A percentile compares a stretch with the other conserved stretches of the same genome.
These are phyloP conservation scores for Saturnispora hagleri DNA, from an alignment of 805 yeast genomes.

Conservation along the genomic window DNA sequence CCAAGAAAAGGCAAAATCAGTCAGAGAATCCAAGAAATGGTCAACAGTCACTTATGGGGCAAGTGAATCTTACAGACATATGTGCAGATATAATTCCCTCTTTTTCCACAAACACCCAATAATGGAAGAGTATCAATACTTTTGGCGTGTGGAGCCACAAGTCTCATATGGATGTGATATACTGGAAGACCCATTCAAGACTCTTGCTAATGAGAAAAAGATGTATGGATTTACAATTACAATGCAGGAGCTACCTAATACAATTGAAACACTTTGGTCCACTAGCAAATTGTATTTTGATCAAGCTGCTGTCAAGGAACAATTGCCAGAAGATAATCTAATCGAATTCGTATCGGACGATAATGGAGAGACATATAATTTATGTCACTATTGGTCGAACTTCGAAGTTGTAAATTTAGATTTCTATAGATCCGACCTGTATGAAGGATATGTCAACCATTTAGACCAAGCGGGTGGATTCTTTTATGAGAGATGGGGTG, in stretches of 20 bases:
- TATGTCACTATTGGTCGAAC: constrained; percentile 79
- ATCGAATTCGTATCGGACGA: constrained; percentile 55
- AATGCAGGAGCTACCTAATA: constrained; percentile 50
- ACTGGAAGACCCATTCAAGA: constrained; percentile 46
- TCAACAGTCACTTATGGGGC: constrained; percentile 47
- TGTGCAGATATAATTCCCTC: constrained; percentile 45
- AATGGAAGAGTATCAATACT: constrained; percentile 43
- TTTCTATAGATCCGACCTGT: constrained; percentile 49
- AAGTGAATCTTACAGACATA: constrained; percentile 62
- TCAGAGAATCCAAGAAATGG: constrained; percentile 28
- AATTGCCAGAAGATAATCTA: constrained; percentile 41
- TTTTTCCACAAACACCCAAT: constrained; percentile 50
- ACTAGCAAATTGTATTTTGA: constrained; percentile 39
- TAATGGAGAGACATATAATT: constrained; percentile 53
- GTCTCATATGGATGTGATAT: constrained; percentile 44
- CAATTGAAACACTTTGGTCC: constrained; percentile 53
- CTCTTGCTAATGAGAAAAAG: constrained; percentile 44
- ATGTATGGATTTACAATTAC: constrained; percentile 61
- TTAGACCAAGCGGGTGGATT: constrained; percentile 69
- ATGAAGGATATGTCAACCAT: constrained; percentile 49
- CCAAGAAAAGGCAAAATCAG: constrained; percentile 29
- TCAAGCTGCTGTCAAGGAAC: constrained; percentile 33
- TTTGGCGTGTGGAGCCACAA: constrained; percentile 56
- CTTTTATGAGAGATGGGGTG: constrained; percentile 89
- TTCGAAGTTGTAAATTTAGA: constrained; percentile 67